Evolutionary conservation across 2,329 filamentous ascomycete genomes (phyloP), one percentile per base, ranked within the genome.

Genomic region (Penicillium sp.): DNA sequence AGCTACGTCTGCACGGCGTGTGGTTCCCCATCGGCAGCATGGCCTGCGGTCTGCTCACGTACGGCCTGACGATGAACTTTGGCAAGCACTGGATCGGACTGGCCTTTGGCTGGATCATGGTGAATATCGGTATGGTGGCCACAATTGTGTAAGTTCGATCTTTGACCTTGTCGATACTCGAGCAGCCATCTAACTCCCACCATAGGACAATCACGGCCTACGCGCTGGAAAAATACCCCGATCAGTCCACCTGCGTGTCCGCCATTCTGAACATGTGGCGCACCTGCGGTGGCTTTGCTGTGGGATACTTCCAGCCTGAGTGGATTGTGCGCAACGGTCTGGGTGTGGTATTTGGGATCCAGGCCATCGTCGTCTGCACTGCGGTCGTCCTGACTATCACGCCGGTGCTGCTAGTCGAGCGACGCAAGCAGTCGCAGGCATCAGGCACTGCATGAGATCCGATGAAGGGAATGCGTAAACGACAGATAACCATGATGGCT

Each of bases 191-290:
- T 53, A 38, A 55, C 28, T 8, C 18, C 6, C 6, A 15, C 43
- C 2, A 37, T 27, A 66, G 62, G 7, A 61, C 67, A 3, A 67
- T 71, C n/a, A 69, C 67, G 0, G 61, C 68, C 13, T 71, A 67
- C 50, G 62, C 58, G 1, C 60, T 72, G 3, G 69, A 71, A 24
- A 69, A 66, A 41, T 71, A 68, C 44, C 69, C 68, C 4, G 50
- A 58, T 3, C 62, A 69, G 37, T 55, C 69, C 1, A 67, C 69
- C 1, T 55, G 59, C 4, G 68, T 70, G 29, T 64, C 62, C 1
- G 66, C 66, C 2, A 70, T 70, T 24, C 56, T 72, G 43, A 71
- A 72, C 47, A 66, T 69, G 57, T 71, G 69, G 68, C 65, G 69
- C 6, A 70, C 67, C 3, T 64, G 64, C 9, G 67, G 69, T n/a